These are phyloP conservation scores for Lecanicillium sp. DNA, from an alignment of 2,329 filamentous ascomycete genomes.

Conservation along the genomic window DNA sequence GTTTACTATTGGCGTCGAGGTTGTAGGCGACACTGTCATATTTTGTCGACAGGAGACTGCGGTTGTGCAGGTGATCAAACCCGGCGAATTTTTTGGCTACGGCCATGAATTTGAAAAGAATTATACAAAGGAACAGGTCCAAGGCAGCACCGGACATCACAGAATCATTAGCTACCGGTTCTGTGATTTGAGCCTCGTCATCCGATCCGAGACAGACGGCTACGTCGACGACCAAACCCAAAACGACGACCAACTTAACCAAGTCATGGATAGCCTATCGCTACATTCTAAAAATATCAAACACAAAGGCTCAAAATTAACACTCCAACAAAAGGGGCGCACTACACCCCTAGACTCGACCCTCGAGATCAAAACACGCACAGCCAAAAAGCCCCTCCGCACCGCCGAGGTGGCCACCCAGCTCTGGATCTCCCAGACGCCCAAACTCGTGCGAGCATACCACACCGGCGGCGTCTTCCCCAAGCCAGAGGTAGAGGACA, in stretches of 20 bases:
- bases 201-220: conserved; percentile 36
- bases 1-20: conserved; percentile 35
- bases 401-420: conserved; percentile 29
- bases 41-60: conserved; percentile 26
- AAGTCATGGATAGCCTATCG: too few relatives aligned
- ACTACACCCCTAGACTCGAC: conserved; percentile 25
- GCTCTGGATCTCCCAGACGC: conserved; percentile 39
- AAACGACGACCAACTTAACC: conserved; percentile 1
- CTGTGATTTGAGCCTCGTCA: conserved; percentile 28
- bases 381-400: conserved; percentile 21
- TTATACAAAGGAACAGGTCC: conserved; percentile 27
- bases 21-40: conserved; percentile 27
- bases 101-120: conserved; percentile 37
- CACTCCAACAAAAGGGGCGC: conserved; percentile 22
- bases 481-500: conserved; percentile 25
- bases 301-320: conserved; percentile 17
- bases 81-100: conserved; percentile 30
- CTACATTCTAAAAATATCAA: too few relatives aligned
- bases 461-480: conserved; percentile 28
- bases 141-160: conserved; percentile 34
- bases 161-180: conserved; percentile 37
- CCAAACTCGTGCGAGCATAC: conserved; percentile 37
- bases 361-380: conserved; percentile 38
- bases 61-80: conserved; percentile 20
- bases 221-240: conserved; percentile 19